Evolutionary conservation across 192 early-diverging fungal species (phyloP).

Genomic region (Linnemannia exigua): DNA sequence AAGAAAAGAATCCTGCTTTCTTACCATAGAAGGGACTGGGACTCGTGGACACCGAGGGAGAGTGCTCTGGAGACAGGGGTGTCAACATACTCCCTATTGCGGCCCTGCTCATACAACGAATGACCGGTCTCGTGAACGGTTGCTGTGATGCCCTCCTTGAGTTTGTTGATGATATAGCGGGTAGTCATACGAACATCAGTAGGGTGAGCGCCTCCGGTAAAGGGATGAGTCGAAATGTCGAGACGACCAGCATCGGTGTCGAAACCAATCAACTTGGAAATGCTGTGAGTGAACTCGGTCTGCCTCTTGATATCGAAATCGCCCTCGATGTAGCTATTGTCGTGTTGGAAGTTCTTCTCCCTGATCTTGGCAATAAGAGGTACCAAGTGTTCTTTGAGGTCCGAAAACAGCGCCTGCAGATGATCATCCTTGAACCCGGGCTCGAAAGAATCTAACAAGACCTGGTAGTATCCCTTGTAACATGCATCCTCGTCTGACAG

Average conservation of each 20-base stretch:
- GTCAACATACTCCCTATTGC: slow-evolving; percentile 31
- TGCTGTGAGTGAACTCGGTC: slow-evolving; percentile 39
- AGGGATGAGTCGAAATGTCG: slow-evolving; percentile 57
- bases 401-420: slow-evolving; percentile 40
- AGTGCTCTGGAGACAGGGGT: slow-evolving; percentile 42
- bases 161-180: slow-evolving; percentile 37
- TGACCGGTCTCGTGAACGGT: slow-evolving; percentile 61
- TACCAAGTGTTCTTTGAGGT: slow-evolving; percentile 50
- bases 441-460: slow-evolving; percentile 49
- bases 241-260: slow-evolving; percentile 57
- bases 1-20: background rate
- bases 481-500: slow-evolving; percentile 29
- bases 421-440: slow-evolving; percentile 54
- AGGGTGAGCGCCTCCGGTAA: slow-evolving; percentile 48
- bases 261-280: slow-evolving; percentile 57
- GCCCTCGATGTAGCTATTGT: slow-evolving; percentile 27
- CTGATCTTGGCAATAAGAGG: slow-evolving; percentile 57
- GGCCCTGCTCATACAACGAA: slow-evolving; percentile 60
- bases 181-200: slow-evolving; percentile 61
- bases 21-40: slow-evolving; percentile 59
- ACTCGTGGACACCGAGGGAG: slow-evolving; percentile 57
- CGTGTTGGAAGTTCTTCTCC: slow-evolving; percentile 54
- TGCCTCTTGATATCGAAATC: slow-evolving; percentile 55
- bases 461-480: slow-evolving; percentile 56
- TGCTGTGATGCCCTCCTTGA: slow-evolving; percentile 51